phyloP scores from a whole-genome alignment of 129 eudicot genomes.

The Smallanthus sonchifolius region DNA sequence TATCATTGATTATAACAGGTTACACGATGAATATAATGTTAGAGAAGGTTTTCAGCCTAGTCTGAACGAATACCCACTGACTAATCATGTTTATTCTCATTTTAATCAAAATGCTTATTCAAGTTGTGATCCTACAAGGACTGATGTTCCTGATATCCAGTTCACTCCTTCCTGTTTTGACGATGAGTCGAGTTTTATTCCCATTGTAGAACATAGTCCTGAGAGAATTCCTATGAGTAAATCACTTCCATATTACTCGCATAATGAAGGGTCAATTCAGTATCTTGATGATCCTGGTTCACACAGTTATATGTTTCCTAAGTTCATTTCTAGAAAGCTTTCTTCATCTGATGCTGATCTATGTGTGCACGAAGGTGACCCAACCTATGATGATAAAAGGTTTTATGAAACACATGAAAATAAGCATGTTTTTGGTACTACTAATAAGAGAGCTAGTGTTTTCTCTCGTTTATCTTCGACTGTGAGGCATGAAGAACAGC shows the following conservation, averaged over 20 bases:
- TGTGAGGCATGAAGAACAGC: constrained; percentile 22
- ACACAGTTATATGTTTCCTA: constrained; percentile 14
- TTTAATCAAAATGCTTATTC: constrained; percentile 8
- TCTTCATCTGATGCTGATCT: constrained; percentile 17
- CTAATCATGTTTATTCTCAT: constrained; percentile 14
- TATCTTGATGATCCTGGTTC: constrained; percentile 20
- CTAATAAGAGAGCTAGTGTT: constrained; percentile 43
- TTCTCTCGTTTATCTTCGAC: constrained; percentile 46
- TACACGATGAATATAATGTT: constrained; percentile 23
- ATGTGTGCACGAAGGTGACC: constrained; percentile 13
- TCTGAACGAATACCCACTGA: background rate
- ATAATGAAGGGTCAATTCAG: constrained; percentile 1
- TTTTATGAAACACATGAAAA: background rate
- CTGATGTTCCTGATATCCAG: constrained; percentile 28
- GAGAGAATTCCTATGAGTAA: constrained; percentile 5
- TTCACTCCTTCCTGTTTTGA: constrained; percentile 17
- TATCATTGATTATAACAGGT: constrained; percentile 17
- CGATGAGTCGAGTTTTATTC: constrained; percentile 16
- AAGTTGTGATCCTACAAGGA: constrained; percentile 24
- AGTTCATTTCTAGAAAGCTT: constrained; percentile 13
- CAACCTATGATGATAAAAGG: background rate
- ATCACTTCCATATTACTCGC: background rate
- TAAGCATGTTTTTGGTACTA: constrained; percentile 4
- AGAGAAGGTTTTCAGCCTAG: constrained; percentile 6
- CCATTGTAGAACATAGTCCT: constrained; percentile 25